phyloP scores from a whole-genome alignment of 2,329 filamentous ascomycete genomes.

The Penicillium nordicum region DNA sequence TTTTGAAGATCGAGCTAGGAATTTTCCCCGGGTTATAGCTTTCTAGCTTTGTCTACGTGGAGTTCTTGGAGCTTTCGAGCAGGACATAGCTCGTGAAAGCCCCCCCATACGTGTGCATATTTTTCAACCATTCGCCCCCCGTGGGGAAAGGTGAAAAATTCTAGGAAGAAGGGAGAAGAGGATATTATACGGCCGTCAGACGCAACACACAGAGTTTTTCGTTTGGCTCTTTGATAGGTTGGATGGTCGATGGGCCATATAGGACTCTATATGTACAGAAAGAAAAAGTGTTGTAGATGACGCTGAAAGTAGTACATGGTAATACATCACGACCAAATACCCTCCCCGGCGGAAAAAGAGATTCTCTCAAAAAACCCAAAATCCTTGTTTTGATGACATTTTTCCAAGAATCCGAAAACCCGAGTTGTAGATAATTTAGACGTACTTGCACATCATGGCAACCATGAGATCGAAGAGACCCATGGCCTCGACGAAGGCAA shows the following conservation, averaged over 20 bases:
- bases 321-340: constrained; percentile 32
- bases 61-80: constrained; percentile 1
- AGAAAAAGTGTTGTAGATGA: constrained; percentile 31
- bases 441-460: constrained; percentile 91
- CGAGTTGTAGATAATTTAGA: constrained; percentile 38
- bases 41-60: constrained; percentile 5
- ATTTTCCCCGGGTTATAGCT: background rate
- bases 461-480: constrained; percentile 82
- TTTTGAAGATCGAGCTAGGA: background rate
- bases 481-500: constrained; percentile 85
- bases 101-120: background rate
- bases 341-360: constrained; percentile 25
- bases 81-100: background rate
- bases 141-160: background rate
- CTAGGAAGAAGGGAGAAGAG: constrained; percentile 1
- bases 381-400: constrained; percentile 10
- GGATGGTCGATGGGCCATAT: constrained; percentile 27
- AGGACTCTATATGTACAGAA: constrained; percentile 31
- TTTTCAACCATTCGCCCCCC: background rate
- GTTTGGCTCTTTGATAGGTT: constrained; percentile 28
- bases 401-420: constrained; percentile 11
- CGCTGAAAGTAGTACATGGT: constrained; percentile 32
- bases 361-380: constrained; percentile 9
- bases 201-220: constrained; percentile 31
- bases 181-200: constrained; percentile 21